Evolutionary conservation across 441 rosid genomes (phyloP).

Genomic region (Erysimum cheiri): DNA sequence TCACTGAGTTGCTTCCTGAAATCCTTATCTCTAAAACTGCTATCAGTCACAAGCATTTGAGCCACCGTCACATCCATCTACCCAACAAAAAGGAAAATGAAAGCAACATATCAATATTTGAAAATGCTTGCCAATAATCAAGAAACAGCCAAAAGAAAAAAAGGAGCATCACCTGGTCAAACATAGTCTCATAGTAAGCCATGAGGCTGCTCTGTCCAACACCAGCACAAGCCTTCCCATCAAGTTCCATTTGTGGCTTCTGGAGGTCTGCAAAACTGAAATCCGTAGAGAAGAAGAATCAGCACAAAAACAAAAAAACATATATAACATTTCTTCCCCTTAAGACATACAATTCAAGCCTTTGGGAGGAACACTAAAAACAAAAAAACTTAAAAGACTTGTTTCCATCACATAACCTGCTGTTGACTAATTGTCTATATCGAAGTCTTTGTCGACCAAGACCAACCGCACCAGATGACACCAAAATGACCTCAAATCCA

Average conservation of each 20-base stretch:
- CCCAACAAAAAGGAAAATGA: constrained; percentile 20
- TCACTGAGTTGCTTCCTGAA: constrained; percentile 87
- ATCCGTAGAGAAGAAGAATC: constrained; percentile 17
- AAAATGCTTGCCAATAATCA: constrained; percentile 13
- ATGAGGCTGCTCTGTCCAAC: constrained; percentile 97
- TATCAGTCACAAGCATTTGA: constrained; percentile 96
- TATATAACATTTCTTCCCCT: not conserved
- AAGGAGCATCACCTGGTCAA: constrained; percentile 66
- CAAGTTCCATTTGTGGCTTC: constrained; percentile 86
- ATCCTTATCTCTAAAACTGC: constrained; percentile 75
- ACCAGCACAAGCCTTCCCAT: constrained; percentile 99
- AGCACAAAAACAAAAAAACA: constrained; percentile 11
- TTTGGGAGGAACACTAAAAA: not conserved
- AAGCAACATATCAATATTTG: constrained; percentile 27
- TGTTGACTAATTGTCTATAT: constrained; percentile 83
- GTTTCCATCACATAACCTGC: constrained; percentile 69
- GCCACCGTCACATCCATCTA: constrained; percentile 97
- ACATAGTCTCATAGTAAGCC: constrained; percentile 92
- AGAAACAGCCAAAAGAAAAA: not conserved
- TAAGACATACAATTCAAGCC: constrained; percentile 4
- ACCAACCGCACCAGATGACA: constrained; percentile 97
- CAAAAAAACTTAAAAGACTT: constrained; percentile 1
- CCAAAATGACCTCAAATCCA: constrained; percentile 89
- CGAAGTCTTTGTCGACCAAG: constrained; percentile 96
- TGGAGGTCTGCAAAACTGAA: constrained; percentile 95